A percentile compares a stretch with the other conserved stretches of the same genome.
Conservation (phyloP, 129 eudicot genomes). For the Centaurea solstitialis region DNA sequence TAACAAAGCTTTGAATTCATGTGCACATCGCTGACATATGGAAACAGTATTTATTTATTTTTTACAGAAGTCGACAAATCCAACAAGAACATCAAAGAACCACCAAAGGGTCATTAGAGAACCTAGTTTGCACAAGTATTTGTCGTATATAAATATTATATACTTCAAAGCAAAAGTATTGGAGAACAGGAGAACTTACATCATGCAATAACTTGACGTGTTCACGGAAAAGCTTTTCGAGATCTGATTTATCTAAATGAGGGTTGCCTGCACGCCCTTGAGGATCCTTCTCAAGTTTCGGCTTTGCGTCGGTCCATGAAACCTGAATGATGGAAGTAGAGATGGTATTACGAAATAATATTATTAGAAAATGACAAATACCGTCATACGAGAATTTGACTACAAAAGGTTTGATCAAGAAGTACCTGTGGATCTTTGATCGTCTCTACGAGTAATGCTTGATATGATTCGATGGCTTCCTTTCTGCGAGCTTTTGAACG, state of each 20-base stretch:
- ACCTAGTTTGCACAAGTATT: neutral
- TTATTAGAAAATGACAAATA: neutral
- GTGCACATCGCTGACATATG: conserved; percentile 58
- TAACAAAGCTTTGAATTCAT: conserved; percentile 65
- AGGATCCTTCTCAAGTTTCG: conserved; percentile 94
- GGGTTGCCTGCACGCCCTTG: conserved; percentile 92
- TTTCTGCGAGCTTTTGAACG: conserved; percentile 83
- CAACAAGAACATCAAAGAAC: neutral
- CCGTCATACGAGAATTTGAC: neutral
- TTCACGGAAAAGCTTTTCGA: conserved; percentile 95
- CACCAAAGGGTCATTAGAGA: neutral
- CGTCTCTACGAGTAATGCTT: conserved; percentile 93
- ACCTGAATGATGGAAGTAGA: conserved; percentile 42
- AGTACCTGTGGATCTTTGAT: conserved; percentile 93
- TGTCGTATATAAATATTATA: neutral
- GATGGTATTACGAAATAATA: neutral
- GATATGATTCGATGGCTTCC: conserved; percentile 93
- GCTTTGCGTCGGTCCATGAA: conserved; percentile 92
- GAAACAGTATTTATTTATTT: too few relatives aligned
- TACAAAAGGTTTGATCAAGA: neutral
- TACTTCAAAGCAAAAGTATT: neutral
- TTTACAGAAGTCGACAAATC: too few relatives aligned
- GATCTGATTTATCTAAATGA: conserved; percentile 80
- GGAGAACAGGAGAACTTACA: conserved; percentile 45
- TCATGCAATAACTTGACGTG: conserved; percentile 81